Percentiles rank a stretch among this genome's conserved stretches.
Conservation (phyloP, 345 rosid genomes). For the Aegle marmelos region DNA sequence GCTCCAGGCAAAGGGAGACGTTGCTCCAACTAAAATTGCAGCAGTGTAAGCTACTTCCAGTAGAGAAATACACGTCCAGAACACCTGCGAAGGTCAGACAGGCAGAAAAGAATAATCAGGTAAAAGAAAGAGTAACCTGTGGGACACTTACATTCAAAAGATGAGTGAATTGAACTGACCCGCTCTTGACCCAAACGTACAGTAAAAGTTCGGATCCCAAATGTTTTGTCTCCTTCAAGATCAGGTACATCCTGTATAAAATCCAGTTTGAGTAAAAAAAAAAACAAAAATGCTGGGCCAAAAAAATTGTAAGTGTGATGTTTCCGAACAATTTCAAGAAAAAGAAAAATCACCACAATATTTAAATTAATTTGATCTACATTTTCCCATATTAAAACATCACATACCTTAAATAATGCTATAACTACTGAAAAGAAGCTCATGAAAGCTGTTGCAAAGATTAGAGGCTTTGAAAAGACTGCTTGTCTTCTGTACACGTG, state of each 20-base stretch:
- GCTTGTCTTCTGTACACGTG: conserved; percentile 72
- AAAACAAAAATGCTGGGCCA: not conserved
- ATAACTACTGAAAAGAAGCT: conserved; percentile 95
- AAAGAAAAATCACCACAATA: not conserved
- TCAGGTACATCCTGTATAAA: conserved; percentile 83
- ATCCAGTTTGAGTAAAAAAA: conserved; percentile 1
- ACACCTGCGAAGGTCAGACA: conserved; percentile 52
- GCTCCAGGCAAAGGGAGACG: conserved; percentile 77
- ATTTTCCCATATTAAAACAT: not conserved
- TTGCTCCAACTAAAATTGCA: conserved; percentile 72
- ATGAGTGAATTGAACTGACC: conserved; percentile 31
- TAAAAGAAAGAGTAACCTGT: not conserved
- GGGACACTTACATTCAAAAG: not conserved
- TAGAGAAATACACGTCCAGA: conserved; percentile 82
- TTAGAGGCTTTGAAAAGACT: conserved; percentile 65
- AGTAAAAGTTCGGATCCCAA: conserved; percentile 78
- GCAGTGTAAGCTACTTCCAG: conserved; percentile 79
- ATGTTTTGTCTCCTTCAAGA: conserved; percentile 89
- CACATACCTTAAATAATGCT: conserved; percentile 84
- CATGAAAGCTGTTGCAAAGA: conserved; percentile 94
- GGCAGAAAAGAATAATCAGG: conserved; percentile 1
- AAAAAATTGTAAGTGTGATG: not conserved
- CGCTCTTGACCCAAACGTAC: conserved; percentile 77
- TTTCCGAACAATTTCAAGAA: not conserved
- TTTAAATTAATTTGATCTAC: not conserved